phyloP scores from a whole-genome alignment of 2,329 filamentous ascomycete species.

The Monilinia fructicola region DNA sequence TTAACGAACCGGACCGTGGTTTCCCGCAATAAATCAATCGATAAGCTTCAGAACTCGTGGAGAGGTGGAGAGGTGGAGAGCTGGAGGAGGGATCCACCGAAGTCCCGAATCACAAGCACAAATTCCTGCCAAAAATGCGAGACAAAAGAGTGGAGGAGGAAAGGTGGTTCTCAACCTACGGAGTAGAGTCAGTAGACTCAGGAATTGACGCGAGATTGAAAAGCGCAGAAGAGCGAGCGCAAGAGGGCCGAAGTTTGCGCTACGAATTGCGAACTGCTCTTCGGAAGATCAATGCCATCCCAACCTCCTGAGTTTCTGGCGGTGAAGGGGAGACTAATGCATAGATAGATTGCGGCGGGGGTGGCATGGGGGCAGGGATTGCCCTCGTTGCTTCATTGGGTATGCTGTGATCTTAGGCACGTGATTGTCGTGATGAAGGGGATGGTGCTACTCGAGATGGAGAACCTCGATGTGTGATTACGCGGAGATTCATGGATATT shows the following conservation, averaged over 20 bases:
- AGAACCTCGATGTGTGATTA: not conserved
- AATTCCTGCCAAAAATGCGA: slow-evolving; percentile 17
- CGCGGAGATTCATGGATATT: not conserved
- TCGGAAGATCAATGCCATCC: slow-evolving; percentile 15
- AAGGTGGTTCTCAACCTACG: slow-evolving; percentile 2
- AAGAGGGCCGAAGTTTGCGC: too few species aligned
- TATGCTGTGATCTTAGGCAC: not conserved
- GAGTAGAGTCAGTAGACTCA: not conserved
- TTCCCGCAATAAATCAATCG: not conserved
- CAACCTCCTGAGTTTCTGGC: slow-evolving; percentile 21
- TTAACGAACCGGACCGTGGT: slow-evolving; percentile 10
- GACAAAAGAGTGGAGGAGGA: slow-evolving; percentile 17
- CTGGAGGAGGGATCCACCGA: too few species aligned
- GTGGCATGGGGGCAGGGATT: not conserved
- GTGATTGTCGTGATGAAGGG: not conserved
- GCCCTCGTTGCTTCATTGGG: not conserved
- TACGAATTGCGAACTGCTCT: not conserved
- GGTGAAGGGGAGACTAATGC: slow-evolving; percentile 18
- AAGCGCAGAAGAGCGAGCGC: too few species aligned
- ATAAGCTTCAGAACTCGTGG: slow-evolving; percentile 5
- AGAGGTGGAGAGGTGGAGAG: not conserved
- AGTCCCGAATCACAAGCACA: not conserved
- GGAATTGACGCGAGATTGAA: too few species aligned
- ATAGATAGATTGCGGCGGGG: not conserved
- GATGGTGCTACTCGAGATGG: not conserved